Evolutionary conservation across 2,329 filamentous ascomycete genomes (phyloP).

Genomic region (Cordyceps fumosorosea): DNA sequence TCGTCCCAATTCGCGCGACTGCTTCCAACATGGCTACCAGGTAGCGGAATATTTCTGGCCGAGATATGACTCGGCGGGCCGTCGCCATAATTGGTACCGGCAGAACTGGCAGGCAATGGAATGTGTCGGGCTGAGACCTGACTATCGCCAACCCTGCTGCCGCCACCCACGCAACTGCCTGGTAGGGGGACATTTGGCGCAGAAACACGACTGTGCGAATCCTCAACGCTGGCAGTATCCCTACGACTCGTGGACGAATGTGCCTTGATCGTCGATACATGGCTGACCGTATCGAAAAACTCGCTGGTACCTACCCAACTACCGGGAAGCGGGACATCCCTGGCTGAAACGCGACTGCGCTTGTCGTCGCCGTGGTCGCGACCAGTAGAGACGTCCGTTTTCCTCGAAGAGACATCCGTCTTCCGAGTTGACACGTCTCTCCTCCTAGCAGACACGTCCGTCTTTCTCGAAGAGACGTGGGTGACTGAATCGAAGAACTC

Average conservation of each 20-base stretch:
- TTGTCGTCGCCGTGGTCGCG: not conserved
- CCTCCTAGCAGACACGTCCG: conserved; percentile 26
- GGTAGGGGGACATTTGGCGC: conserved; percentile 35
- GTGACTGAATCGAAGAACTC: conserved; percentile 6
- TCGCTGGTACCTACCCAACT: conserved; percentile 5
- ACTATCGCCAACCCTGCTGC: conserved; percentile 33
- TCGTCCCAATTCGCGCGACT: conserved; percentile 38
- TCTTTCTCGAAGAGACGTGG: conserved; percentile 26
- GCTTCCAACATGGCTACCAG: conserved; percentile 29
- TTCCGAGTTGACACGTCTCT: conserved; percentile 25
- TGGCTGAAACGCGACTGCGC: conserved; percentile 21
- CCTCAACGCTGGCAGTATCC: not conserved
- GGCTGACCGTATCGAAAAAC: conserved; percentile 9
- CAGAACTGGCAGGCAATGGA: conserved; percentile 4
- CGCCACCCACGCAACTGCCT: conserved; percentile 34
- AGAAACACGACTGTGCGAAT: conserved; percentile 20
- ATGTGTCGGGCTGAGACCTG: conserved; percentile 9
- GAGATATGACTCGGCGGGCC: conserved; percentile 20
- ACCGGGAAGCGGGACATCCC: not conserved
- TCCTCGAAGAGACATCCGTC: conserved; percentile 28
- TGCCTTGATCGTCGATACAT: not conserved
- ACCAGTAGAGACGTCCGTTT: not conserved
- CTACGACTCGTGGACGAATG: not conserved
- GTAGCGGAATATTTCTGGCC: conserved; percentile 9
- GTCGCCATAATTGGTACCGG: not conserved